These are phyloP conservation scores for Hericium coralloides DNA, from an alignment of 768 basidiomycete species.

Conservation along the genomic window DNA sequence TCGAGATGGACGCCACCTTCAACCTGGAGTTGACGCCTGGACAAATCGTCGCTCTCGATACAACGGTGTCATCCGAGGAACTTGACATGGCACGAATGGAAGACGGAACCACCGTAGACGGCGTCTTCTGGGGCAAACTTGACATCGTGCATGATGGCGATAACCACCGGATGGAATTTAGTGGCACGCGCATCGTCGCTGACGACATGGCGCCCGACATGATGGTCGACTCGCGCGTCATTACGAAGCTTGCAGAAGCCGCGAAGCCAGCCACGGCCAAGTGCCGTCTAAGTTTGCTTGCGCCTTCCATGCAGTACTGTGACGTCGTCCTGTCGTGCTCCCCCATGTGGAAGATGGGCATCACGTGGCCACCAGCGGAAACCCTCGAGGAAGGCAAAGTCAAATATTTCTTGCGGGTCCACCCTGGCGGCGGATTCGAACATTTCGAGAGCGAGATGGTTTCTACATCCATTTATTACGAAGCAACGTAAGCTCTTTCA, in stretches of 20 bases:
- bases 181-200: slow-evolving; percentile 56
- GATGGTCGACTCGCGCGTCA: slow-evolving; percentile 67
- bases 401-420: slow-evolving; percentile 76
- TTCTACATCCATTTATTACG: slow-evolving; percentile 76
- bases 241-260: slow-evolving; percentile 68
- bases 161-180: slow-evolving; percentile 75
- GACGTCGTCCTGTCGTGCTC: slow-evolving; percentile 70
- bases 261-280: slow-evolving; percentile 68
- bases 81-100: slow-evolving; percentile 90
- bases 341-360: slow-evolving; percentile 62
- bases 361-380: slow-evolving; percentile 77
- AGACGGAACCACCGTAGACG: slow-evolving; percentile 79
- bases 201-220: slow-evolving; percentile 60
- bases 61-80: slow-evolving; percentile 67
- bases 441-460: slow-evolving; percentile 81
- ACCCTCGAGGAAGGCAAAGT: slow-evolving; percentile 54
- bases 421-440: slow-evolving; percentile 80
- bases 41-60: slow-evolving; percentile 73
- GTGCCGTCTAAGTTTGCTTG: slow-evolving; percentile 66
- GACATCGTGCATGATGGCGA: slow-evolving; percentile 74
- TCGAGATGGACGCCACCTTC: slow-evolving; percentile 83
- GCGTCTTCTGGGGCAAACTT: slow-evolving; percentile 83
- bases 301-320: slow-evolving; percentile 69
- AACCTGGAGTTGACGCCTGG: slow-evolving; percentile 74
- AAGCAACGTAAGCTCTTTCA: slow-evolving; percentile 53